phyloP scores from a whole-genome alignment of 1,284 basidiomycete species.

The Pyrrhoderma noxium region DNA sequence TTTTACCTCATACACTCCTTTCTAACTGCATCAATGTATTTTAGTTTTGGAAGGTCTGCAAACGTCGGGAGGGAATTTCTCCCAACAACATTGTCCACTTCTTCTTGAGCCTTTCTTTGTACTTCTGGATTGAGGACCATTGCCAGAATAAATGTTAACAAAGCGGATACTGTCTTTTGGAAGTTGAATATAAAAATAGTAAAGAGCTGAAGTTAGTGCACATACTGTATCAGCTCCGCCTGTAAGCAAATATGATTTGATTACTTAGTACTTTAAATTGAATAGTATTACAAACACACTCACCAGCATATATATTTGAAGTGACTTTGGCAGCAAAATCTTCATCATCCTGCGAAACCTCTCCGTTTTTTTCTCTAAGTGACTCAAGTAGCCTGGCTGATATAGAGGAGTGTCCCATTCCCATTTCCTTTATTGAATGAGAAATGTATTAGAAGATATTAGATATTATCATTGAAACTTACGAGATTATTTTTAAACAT shows the following conservation, averaged over 20 bases:
- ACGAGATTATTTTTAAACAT: conserved; percentile 12
- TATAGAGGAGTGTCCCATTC: background rate
- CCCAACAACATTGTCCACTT: conserved; percentile 24
- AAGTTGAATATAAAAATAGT: background rate
- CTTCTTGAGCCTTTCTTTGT: conserved; percentile 19
- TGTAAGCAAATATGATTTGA: background rate
- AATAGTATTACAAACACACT: background rate
- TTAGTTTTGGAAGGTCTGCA: conserved; percentile 20
- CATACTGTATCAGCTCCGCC: conserved; percentile 20
- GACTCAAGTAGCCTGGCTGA: conserved; percentile 7
- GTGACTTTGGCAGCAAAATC: background rate
- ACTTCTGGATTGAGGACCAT: conserved; percentile 18
- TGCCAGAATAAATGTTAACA: background rate
- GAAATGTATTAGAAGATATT: too few relatives aligned
- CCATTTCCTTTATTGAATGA: background rate
- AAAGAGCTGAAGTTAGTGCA: background rate
- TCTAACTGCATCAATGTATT: conserved; percentile 22
- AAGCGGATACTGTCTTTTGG: conserved; percentile 2
- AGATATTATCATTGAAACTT: background rate
- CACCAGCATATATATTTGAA: conserved; percentile 5
- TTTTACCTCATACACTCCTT: conserved; percentile 19
- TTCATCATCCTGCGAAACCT: conserved; percentile 7
- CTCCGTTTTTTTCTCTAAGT: too few relatives aligned
- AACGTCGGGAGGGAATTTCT: conserved; percentile 20
- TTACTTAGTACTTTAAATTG: background rate